Base-by-base conservation (phyloP, 768 basidiomycete species). In the Tricholoma matsutake region DNA sequence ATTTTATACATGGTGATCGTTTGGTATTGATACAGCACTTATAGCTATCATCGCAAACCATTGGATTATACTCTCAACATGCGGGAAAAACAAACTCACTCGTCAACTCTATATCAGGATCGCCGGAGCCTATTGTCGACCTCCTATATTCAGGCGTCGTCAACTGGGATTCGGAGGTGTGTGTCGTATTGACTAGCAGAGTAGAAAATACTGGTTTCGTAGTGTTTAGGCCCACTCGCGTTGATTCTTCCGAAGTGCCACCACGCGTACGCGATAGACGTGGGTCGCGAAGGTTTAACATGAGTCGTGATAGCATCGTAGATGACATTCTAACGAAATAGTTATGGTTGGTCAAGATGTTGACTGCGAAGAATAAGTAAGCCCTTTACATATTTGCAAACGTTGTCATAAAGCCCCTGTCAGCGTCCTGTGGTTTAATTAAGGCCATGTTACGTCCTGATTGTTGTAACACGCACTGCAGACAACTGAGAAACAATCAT, bases 241-340 rank as follows among this genome's bases (percentile, higher is more conserved):
- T 63, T 56, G 34, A 20, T 31, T 45, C 43, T 18, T 20, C 57
- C 22, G 18, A 25, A 20, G 52, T 10, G 11, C 13, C n/a, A 10
- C 39, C 43, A 11, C 28, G 54, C 31, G 57, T 35, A 22, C 56
- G 62, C 39, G 54, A 53, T 37, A 73, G 35, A 45, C 63, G 62
- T 55, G 72, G 73, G 54, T 75, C 67, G 14, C 73, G 71, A 6
- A 75, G 61, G 61, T 75, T 73, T 5, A 75, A 64, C 64, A 73
- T 70, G 47, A 73, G 70, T n/a, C 73, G 67, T 9, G 72, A 72
- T 51, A 72, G 67, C 71, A 73, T 69, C 16, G 65, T 67, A 4
- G 72, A 73, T 51, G 73, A 72, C 22, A 73, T 63, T 51, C 71
- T 75, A 47, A 11, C 16, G 14, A n/a, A 5, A 43, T 1, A 22